Evolutionary conservation across 371 early-diverging fungal species (phyloP), one percentile per base, ranked within the genome.

Genomic region (Rhizopus microsporus): DNA sequence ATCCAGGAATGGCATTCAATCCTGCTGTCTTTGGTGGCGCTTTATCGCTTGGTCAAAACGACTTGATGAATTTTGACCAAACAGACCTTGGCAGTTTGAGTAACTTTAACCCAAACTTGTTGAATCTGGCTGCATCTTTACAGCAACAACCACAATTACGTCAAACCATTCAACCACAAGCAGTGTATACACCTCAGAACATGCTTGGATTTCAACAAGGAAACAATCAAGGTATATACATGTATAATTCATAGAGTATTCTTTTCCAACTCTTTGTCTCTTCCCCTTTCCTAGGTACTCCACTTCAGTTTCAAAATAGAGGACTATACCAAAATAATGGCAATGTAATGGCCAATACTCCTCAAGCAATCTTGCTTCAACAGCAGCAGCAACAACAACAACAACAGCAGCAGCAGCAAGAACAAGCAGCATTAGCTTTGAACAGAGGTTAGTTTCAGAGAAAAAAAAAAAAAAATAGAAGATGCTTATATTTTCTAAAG

Each of bases 321-420:
- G 63, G 57, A 15, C 47, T 75, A 54, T 72, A 65, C 53, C 64
- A 60, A 49, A 51, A 54, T 23, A 59, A 45, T 52, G 59, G 59
- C 16, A 60, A 50, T 17, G 70, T 72, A 57, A 66, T 71, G 63
- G 53, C 64, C 3, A 71, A 68, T 16, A 66, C 71, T 8, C 76
- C 76, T 23, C 76, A 75, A 55, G 63, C 65, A 5, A 48, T 75
- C 3, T 33, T 75, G 50, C 66, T 64, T 43, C 76, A 72, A 51
- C 75, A 71, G 32, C 74, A 74, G 42, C 72, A 72, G 38, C 69
- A 69, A 46, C 66, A 65, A 17, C 60, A 60, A 4, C 59, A 59
- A 5, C 59, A 59, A 12, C 59, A 67, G 30, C 71, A 67, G 3
- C 59, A 57, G 23, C 63, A 63, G 9, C 63, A 63, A 42, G 60